Percentiles rank a stretch among this genome's conserved stretches.
Conservation (phyloP, 192 early-diverging fungal genomes). For the Rhizoclosmatium globosum region DNA sequence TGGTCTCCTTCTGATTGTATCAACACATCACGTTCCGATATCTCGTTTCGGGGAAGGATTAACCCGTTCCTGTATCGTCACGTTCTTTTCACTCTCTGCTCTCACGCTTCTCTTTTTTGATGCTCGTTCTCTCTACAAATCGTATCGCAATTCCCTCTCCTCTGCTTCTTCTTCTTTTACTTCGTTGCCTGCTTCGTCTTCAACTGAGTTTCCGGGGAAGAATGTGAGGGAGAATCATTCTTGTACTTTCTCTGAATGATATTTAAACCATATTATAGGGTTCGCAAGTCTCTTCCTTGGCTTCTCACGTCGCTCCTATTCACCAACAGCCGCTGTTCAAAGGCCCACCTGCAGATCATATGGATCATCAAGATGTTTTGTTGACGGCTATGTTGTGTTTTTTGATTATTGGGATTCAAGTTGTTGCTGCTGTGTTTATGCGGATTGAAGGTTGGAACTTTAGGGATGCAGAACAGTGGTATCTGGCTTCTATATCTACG, state of each 20-base stretch:
- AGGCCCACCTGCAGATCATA: constrained; percentile 7
- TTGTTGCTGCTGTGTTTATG: constrained; percentile 18
- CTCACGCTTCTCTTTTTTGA: constrained; percentile 6
- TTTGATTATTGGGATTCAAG: constrained; percentile 22
- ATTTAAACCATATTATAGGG: too few species aligned
- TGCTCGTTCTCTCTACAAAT: not conserved
- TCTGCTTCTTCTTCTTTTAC: too few species aligned
- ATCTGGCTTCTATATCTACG: constrained; percentile 23
- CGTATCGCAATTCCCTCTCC: too few species aligned
- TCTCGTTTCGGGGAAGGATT: constrained; percentile 27
- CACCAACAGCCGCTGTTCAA: not conserved
- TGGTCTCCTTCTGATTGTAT: constrained; percentile 1
- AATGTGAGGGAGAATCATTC: too few species aligned
- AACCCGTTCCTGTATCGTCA: constrained; percentile 18
- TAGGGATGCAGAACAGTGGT: constrained; percentile 33
- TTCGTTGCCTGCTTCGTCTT: too few species aligned
- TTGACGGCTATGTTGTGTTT: constrained; percentile 7
- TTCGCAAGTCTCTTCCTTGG: too few species aligned
- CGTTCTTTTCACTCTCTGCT: not conserved
- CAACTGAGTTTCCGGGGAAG: too few species aligned
- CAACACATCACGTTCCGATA: not conserved
- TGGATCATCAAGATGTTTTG: constrained; percentile 16
- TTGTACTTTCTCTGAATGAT: too few species aligned
- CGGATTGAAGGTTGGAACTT: constrained; percentile 30
- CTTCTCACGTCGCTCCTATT: too few species aligned